Conservation (phyloP, 169 alveolate species). For the Eimeria tenella region DNA sequence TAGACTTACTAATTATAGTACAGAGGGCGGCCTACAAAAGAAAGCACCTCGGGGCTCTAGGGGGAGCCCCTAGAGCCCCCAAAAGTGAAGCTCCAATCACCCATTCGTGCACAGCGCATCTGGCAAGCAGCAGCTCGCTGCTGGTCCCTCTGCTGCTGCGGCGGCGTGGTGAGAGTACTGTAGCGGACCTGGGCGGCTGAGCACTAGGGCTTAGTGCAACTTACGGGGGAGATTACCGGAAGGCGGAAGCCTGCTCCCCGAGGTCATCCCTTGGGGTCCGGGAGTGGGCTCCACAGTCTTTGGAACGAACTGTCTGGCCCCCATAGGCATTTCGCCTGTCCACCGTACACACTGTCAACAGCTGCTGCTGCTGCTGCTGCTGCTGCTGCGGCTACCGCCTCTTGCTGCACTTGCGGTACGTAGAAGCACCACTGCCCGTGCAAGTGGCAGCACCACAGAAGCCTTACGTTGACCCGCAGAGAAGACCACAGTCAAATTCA, state of each 20-base stretch:
- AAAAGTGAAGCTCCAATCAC: not conserved
- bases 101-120: constrained; percentile 3
- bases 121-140: constrained; percentile 8
- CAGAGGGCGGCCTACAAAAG: not conserved
- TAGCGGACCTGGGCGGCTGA: no score
- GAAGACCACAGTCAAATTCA: not conserved
- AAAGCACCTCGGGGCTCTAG: not conserved
- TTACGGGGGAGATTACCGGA: no score
- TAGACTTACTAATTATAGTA: no score
- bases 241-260: no score
- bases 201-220: no score
- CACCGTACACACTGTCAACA: not conserved
- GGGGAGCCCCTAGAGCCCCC: not conserved
- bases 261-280: no score
- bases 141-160: constrained; percentile 9
- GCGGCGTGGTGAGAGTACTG: not conserved
- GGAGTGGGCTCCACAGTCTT: no score
- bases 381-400: not conserved
- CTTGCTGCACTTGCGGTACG: not conserved
- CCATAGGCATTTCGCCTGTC: no score
- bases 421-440: not conserved
- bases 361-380: not conserved
- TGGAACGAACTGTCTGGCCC: no score
- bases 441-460: not conserved
- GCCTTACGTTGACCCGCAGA: not conserved